phyloP scores from a whole-genome alignment of 2,329 filamentous ascomycete species.

The Neocatenulostroma microsporum region DNA sequence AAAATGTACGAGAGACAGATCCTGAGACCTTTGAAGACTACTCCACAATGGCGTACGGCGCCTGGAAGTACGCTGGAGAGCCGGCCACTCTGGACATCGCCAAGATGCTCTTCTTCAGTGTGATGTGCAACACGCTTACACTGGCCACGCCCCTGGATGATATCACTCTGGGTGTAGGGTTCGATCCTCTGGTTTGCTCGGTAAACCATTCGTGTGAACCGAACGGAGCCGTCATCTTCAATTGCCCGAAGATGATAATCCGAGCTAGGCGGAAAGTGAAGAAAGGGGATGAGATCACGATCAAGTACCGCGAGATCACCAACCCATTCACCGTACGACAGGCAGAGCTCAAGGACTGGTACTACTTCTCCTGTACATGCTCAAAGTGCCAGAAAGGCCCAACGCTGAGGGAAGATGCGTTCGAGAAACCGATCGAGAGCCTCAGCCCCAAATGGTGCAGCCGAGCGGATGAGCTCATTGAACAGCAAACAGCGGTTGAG shows the following conservation, averaged over 20 bases:
- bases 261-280: slow-evolving; percentile 47
- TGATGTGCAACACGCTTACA: slow-evolving; percentile 53
- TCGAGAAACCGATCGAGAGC: slow-evolving; percentile 27
- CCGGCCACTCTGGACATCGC: slow-evolving; percentile 16
- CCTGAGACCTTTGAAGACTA: slow-evolving; percentile 42
- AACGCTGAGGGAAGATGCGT: slow-evolving; percentile 35
- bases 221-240: slow-evolving; percentile 52
- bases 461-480: slow-evolving; percentile 3
- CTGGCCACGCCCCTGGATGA: slow-evolving; percentile 50
- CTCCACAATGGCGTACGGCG: slow-evolving; percentile 47
- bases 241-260: slow-evolving; percentile 44
- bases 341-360: slow-evolving; percentile 45
- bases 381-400: slow-evolving; percentile 39
- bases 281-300: slow-evolving; percentile 51
- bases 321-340: slow-evolving; percentile 45
- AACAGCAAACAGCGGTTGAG: background rate
- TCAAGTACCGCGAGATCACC: slow-evolving; percentile 55
- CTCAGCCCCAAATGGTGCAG: slow-evolving; percentile 14
- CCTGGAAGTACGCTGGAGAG: slow-evolving; percentile 43
- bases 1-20: slow-evolving; percentile 38
- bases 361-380: slow-evolving; percentile 54
- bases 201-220: slow-evolving; percentile 58
- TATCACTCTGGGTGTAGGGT: slow-evolving; percentile 48
- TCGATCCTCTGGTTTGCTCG: slow-evolving; percentile 48
- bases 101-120: slow-evolving; percentile 27